Conservation (phyloP, 2,329 filamentous ascomycete genomes). For the Neopestalotiopsis sp. region DNA sequence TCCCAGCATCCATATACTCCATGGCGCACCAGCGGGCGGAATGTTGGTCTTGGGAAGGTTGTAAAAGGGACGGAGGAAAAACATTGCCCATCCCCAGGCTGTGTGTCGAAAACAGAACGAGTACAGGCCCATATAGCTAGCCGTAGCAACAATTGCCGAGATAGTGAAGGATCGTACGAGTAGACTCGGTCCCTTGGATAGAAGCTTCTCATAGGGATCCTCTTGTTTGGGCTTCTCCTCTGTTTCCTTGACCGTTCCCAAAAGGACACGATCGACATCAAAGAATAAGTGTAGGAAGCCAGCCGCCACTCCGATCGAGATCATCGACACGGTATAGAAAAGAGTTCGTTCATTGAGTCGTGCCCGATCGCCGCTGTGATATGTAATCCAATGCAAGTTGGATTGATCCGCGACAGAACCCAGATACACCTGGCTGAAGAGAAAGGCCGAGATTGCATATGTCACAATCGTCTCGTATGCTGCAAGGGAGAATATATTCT, state of each 20-base stretch:
- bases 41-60: slow-evolving; percentile 76
- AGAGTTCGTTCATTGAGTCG: slow-evolving; percentile 86
- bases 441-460: slow-evolving; percentile 78
- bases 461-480: slow-evolving; percentile 75
- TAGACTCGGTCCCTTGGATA: slow-evolving; percentile 44
- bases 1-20: slow-evolving; percentile 59
- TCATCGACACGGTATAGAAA: slow-evolving; percentile 75
- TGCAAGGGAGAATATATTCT: slow-evolving; percentile 61
- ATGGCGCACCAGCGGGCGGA: slow-evolving; percentile 63
- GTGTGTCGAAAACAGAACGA: slow-evolving; percentile 65
- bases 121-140: slow-evolving; percentile 64
- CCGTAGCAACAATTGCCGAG: slow-evolving; percentile 42
- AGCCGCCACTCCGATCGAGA: slow-evolving; percentile 73
- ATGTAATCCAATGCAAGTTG: slow-evolving; percentile 76
- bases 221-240: slow-evolving; percentile 26
- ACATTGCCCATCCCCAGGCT: slow-evolving; percentile 74
- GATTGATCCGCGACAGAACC: slow-evolving; percentile 67
- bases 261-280: slow-evolving; percentile 74
- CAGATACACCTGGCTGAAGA: slow-evolving; percentile 83
- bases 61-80: slow-evolving; percentile 74
- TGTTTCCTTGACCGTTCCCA: slow-evolving; percentile 42
- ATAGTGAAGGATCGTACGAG: slow-evolving; percentile 33
- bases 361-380: slow-evolving; percentile 73
- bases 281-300: slow-evolving; percentile 71
- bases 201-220: slow-evolving; percentile 42